phyloP scores from a whole-genome alignment of 2,329 filamentous ascomycete species.

The Cercospora canescens region DNA sequence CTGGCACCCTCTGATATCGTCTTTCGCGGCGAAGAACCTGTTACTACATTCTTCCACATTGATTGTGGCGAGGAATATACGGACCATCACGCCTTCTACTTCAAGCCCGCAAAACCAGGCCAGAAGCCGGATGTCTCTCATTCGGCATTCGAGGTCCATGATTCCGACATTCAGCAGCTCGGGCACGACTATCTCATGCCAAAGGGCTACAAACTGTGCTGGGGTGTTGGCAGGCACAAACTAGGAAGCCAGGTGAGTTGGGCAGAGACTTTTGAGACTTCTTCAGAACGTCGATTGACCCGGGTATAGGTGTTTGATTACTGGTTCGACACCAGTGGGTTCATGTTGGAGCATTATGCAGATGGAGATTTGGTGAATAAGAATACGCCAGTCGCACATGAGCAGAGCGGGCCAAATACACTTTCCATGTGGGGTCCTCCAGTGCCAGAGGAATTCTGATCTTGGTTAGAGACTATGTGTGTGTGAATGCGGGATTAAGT shows the following conservation, averaged over 20 bases:
- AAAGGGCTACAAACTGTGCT: slow-evolving; percentile 59
- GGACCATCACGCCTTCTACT: slow-evolving; percentile 60
- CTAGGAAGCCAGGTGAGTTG: slow-evolving; percentile 9
- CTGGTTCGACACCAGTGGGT: slow-evolving; percentile 51
- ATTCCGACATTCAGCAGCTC: slow-evolving; percentile 69
- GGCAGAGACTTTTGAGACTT: not conserved
- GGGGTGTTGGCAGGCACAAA: slow-evolving; percentile 63
- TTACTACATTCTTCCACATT: slow-evolving; percentile 52
- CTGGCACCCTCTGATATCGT: slow-evolving; percentile 48
- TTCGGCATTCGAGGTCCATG: slow-evolving; percentile 68
- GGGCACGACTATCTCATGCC: slow-evolving; percentile 59
- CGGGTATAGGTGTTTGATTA: slow-evolving; percentile 62
- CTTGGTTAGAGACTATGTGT: not conserved
- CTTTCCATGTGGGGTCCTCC: slow-evolving; percentile 36
- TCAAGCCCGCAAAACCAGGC: slow-evolving; percentile 33
- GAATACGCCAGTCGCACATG: slow-evolving; percentile 43
- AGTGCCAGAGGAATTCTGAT: slow-evolving; percentile 24
- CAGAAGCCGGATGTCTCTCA: slow-evolving; percentile 59
- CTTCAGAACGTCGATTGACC: not conserved
- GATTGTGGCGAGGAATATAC: slow-evolving; percentile 52
- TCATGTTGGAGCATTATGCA: slow-evolving; percentile 52
- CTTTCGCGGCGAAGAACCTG: slow-evolving; percentile 3
- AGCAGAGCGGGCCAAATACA: slow-evolving; percentile 36
- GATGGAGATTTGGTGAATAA: slow-evolving; percentile 68
- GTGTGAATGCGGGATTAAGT: not conserved